phyloP scores from a whole-genome alignment of 129 eudicot species.

The Lactuca sativa region DNA sequence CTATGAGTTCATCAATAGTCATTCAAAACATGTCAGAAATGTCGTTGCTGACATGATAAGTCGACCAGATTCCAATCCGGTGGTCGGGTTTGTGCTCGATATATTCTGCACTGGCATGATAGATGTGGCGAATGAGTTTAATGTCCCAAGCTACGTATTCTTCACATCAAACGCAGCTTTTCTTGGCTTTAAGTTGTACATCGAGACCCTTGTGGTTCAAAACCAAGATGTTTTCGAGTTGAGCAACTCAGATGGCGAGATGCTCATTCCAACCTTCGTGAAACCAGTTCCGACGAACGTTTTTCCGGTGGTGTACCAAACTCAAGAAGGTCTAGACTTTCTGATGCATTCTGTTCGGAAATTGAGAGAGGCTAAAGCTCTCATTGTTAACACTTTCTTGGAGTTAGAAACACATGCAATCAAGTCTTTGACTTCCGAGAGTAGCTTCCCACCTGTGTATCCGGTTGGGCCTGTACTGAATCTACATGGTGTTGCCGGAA shows the following conservation, averaged over 20 bases:
- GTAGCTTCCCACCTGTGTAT: slow-evolving; percentile 26
- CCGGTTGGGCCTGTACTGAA: slow-evolving; percentile 43
- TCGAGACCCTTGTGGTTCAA: slow-evolving; percentile 11
- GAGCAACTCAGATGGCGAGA: slow-evolving; percentile 19
- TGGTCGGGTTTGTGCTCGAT: slow-evolving; percentile 32
- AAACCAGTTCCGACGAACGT: slow-evolving; percentile 32
- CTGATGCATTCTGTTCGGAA: neutral
- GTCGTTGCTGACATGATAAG: neutral
- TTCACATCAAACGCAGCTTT: slow-evolving; percentile 34
- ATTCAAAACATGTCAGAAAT: slow-evolving; percentile 19
- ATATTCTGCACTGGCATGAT: slow-evolving; percentile 37
- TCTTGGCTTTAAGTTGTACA: slow-evolving; percentile 22
- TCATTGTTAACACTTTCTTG: slow-evolving; percentile 35
- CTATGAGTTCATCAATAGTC: slow-evolving; percentile 17
- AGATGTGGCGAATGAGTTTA: slow-evolving; percentile 41
- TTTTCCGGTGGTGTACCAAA: slow-evolving; percentile 12
- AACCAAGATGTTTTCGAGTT: slow-evolving; percentile 9
- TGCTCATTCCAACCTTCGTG: slow-evolving; percentile 13
- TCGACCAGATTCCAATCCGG: neutral
- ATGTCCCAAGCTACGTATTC: slow-evolving; percentile 28
- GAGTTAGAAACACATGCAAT: slow-evolving; percentile 40
- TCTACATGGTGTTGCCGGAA: slow-evolving; percentile 6
- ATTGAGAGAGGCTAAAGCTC: slow-evolving; percentile 26
- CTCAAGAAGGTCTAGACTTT: slow-evolving; percentile 15
- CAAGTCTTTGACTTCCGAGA: slow-evolving; percentile 13